Conservation (phyloP, 129 eudicot species). For the Saussurea involucrata region DNA sequence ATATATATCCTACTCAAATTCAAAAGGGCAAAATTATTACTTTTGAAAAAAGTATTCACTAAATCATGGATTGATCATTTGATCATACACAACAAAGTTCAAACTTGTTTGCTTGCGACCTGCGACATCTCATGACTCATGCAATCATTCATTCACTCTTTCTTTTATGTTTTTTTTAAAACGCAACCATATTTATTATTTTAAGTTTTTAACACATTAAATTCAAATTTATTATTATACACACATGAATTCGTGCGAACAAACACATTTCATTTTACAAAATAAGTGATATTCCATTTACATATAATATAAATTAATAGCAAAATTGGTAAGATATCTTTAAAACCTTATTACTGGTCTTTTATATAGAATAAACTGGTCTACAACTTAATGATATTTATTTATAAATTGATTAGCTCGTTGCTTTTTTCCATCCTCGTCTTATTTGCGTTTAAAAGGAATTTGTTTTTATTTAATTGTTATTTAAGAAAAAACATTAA, state of each 20-base stretch:
- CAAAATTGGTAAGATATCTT: no score
- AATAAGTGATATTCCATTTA: no score
- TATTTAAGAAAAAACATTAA: no score
- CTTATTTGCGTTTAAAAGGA: no score
- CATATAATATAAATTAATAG: no score
- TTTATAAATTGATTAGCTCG: no score
- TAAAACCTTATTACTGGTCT: no score
- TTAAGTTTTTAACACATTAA: background rate
- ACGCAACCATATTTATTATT: background rate
- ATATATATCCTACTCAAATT: background rate
- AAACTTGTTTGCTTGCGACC: slow-evolving; percentile 4
- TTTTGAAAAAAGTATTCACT: background rate
- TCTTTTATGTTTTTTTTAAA: background rate
- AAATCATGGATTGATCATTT: background rate
- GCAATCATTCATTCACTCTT: background rate
- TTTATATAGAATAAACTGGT: no score
- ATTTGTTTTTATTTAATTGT: no score
- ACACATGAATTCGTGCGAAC: background rate
- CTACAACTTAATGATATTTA: no score
- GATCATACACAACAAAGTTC: slow-evolving; percentile 1
- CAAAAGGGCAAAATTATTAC: background rate
- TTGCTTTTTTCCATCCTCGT: no score
- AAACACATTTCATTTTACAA: no score
- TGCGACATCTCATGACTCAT: background rate
- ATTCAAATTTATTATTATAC: background rate